These are phyloP conservation scores for Spirogloea muscicola DNA, from an alignment of 139 green algal species.

Conservation along the genomic window DNA sequence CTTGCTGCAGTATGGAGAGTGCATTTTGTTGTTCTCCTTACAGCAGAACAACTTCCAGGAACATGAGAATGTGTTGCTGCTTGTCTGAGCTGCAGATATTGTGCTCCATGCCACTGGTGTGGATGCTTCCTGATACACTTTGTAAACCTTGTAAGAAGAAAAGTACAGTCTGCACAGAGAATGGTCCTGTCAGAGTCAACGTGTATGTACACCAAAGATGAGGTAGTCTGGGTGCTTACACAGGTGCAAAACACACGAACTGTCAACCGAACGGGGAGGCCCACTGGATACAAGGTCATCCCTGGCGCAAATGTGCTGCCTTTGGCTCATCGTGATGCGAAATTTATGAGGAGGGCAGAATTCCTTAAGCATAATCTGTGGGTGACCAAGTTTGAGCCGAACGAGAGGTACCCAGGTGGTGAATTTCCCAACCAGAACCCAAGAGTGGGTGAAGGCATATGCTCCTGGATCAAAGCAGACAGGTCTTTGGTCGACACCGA, in stretches of 20 bases:
- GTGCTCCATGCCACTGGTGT: no score
- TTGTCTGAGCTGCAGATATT: no score
- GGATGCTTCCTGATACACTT: no score
- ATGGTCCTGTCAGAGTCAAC: no score
- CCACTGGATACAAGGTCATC: constrained; percentile 44
- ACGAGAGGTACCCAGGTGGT: constrained; percentile 40
- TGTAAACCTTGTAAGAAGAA: no score
- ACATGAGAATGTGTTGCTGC: no score
- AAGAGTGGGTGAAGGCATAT: constrained; percentile 31
- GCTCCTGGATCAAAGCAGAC: constrained; percentile 55
- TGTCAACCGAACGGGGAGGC: constrained; percentile 33
- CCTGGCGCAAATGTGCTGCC: constrained; percentile 33
- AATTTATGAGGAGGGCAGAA: constrained; percentile 37
- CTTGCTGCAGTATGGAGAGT: no score
- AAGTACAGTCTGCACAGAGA: no score
- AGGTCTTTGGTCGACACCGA: constrained; percentile 56
- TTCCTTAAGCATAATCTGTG: constrained; percentile 50
- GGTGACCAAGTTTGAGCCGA: constrained; percentile 42
- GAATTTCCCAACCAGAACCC: constrained; percentile 52
- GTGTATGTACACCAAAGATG: no score
- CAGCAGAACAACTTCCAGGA: no score
- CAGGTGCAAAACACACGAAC: constrained; percentile 36
- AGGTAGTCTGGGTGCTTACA: no score
- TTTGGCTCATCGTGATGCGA: constrained; percentile 22
- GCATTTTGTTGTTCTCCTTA: no score